A percentile compares a stretch with the other conserved stretches of the same genome.
Conservation (phyloP, 2,329 filamentous ascomycete species). For the Aspergillus calidoustus region DNA sequence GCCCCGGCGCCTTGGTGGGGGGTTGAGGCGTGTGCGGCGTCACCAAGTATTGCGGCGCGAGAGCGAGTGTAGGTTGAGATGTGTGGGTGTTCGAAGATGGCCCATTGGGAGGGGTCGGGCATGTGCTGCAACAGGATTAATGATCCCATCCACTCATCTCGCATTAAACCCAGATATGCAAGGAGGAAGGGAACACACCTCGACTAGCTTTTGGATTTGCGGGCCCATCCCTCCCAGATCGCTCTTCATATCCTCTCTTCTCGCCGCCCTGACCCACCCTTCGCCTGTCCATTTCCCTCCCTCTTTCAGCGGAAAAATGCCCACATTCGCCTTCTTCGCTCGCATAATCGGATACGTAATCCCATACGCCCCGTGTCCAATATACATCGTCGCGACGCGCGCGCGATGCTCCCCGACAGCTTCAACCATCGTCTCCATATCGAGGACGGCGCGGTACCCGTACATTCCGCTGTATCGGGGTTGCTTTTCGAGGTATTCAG, state of each 20-base stretch:
- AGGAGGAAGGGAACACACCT: conserved; percentile 28
- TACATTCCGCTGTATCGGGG: conserved; percentile 41
- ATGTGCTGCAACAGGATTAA: conserved; percentile 25
- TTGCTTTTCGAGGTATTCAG: conserved; percentile 9
- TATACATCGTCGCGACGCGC: conserved; percentile 35
- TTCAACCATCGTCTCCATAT: conserved; percentile 38
- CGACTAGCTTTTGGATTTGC: conserved; percentile 32
- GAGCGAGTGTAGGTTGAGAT: conserved; percentile 37
- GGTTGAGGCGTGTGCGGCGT: conserved; percentile 46
- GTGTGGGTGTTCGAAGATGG: conserved; percentile 40
- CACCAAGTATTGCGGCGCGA: conserved; percentile 39
- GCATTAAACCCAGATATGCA: background rate
- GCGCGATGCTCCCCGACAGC: conserved; percentile 40
- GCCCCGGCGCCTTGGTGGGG: conserved; percentile 46
- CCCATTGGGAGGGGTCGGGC: conserved; percentile 42
- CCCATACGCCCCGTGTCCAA: conserved; percentile 36
- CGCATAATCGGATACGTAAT: conserved; percentile 42
- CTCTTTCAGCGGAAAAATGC: conserved; percentile 33
- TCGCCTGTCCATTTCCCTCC: conserved; percentile 32
- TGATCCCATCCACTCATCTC: no score
- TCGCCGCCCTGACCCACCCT: conserved; percentile 36
- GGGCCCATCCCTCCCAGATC: conserved; percentile 36
- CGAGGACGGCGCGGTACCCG: conserved; percentile 40
- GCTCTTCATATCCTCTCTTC: conserved; percentile 33
- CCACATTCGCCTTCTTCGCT: conserved; percentile 39